Base-by-base conservation (phyloP, 2,329 filamentous ascomycete genomes). In the Calonectria naviculata region DNA sequence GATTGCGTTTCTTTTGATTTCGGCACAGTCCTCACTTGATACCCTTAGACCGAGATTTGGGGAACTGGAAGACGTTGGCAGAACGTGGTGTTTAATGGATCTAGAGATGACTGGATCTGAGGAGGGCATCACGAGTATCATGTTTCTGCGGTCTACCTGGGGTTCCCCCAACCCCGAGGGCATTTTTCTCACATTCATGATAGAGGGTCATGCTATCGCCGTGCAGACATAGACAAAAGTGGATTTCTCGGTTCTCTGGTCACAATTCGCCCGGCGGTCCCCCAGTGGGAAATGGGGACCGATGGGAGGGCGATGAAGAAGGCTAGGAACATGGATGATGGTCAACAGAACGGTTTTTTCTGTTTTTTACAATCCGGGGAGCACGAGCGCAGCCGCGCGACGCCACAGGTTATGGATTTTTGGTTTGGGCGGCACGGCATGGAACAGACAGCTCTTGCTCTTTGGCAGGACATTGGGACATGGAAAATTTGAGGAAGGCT, bases 161-260 rank as follows among this genome's bases (percentile, higher is more conserved):
- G 80, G 78, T 80, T 80, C 75, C 78, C 78, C 76, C 74, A 65
- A 72, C 77, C 77, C 79, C 75, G 76, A 80, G 79, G 82, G 81
- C 78, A 82, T 82, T 82, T 83, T 84, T 81, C 80, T 80, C 80
- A 78, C 78, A 82, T 84, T 83, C 79, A 83, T 81, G 79, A 83
- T 83, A 85, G 82, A 84, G 81, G 82, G 82, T 85, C 83, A 83
- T 85, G 83, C 80, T 81, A 83, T 85, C 83, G 83, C 82, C 83
- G 83, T 83, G 80, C 81, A 82, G 76, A 82, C 85, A 89, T 91
- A 91, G 89, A 91, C 87, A 90, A 90, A 91, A 90, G 87, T 88
- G 88, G 89, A 89, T 89, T 89, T 89, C 88, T 90, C 88, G 85
- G 87, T 88, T 88, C 84, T 89, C 86, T 87, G 83, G 86, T 86